A percentile compares a stretch with the other conserved stretches of the same genome.
These are phyloP conservation scores for Kalmusia sp. DNA, from an alignment of 2,329 filamentous ascomycete genomes.

Conservation along the genomic window DNA sequence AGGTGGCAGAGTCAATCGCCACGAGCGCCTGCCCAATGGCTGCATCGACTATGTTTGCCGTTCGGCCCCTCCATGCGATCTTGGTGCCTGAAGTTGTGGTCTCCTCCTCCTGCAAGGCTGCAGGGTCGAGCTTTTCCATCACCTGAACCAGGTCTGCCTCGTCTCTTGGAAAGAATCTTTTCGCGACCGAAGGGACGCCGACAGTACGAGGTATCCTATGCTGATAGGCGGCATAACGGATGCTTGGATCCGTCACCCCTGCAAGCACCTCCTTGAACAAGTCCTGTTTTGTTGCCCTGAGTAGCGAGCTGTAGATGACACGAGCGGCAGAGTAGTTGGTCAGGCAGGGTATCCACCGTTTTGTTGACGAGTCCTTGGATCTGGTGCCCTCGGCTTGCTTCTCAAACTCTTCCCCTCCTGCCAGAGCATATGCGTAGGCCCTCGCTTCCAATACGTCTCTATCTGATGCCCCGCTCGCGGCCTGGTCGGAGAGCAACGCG, in stretches of 20 bases:
- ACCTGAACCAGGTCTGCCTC: slow-evolving; percentile 68
- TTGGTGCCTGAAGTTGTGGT: slow-evolving; percentile 61
- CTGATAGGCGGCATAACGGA: slow-evolving; percentile 94
- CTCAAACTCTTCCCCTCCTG: slow-evolving; percentile 82
- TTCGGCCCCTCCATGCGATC: slow-evolving; percentile 84
- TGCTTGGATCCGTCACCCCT: slow-evolving; percentile 88
- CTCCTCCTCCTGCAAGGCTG: slow-evolving; percentile 56
- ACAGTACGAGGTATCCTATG: slow-evolving; percentile 85
- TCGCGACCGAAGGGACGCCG: slow-evolving; percentile 78
- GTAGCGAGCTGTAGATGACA: slow-evolving; percentile 82
- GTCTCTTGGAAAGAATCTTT: slow-evolving; percentile 75
- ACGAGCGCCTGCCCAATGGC: slow-evolving; percentile 86
- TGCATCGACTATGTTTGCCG: slow-evolving; percentile 90
- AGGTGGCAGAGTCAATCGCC: slow-evolving; percentile 66
- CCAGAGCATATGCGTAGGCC: slow-evolving; percentile 80
- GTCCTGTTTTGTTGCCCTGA: slow-evolving; percentile 72
- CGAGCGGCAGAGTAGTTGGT: slow-evolving; percentile 76
- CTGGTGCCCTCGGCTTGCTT: slow-evolving; percentile 67
- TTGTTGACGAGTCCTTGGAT: slow-evolving; percentile 42
- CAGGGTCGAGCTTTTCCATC: slow-evolving; percentile 72
- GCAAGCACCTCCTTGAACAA: slow-evolving; percentile 85
- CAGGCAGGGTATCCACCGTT: slow-evolving; percentile 80
- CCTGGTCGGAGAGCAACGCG: slow-evolving; percentile 67
- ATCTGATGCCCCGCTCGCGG: slow-evolving; percentile 69
- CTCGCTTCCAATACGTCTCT: slow-evolving; percentile 82